Evolutionary conservation across 129 eudicot genomes (phyloP), one percentile per base, ranked within the genome.

Genomic region (Centella asiatica): DNA sequence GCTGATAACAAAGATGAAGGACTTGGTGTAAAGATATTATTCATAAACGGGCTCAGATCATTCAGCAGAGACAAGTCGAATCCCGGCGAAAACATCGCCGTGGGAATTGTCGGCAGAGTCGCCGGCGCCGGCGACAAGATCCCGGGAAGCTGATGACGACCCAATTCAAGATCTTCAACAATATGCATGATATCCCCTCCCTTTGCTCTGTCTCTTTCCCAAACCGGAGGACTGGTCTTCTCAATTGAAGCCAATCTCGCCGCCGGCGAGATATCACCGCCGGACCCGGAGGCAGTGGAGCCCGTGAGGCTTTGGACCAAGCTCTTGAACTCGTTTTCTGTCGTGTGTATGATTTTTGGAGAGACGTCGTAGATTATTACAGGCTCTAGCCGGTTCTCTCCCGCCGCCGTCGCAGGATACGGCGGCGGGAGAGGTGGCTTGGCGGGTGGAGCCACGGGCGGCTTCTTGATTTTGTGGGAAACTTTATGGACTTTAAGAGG

Each of bases 291-390:
- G 23, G 45, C 57, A 18, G 60, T 32, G 26, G 33, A 39, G 34
- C 90, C 90, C 58, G 90, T 83, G 68, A 83, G 86, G 20, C 85
- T 74, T 42, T 83, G 90, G 32, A 83, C 90, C 1, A 83, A 26
- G 67, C 52, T 25, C 72, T 44, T 76, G 74, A 79, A 83, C 23
- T 83, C 80, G 28, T 64, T 40, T 56, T 24, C 76, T 44, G 79
- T 81, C 62, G 82, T 72, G 76, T 72, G 72, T 46, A 73, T 73
- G 67, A 77, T 76, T 62, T 76, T 83, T 0, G 90, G 90, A 2
- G 90, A 77, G 17, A 83, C 83, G 1, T 79, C 68, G 83, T 83
- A 76, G 76, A 80, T 83, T 17, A 83, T 77, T 17, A 83, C 74
- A 17, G 90, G 80, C 64, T 79, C n/a, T n/a, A n/a, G 73, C 15